Base-by-base conservation (phyloP, 495 filamentous ascomycete genomes). In the Chaetomium fimeti region DNA sequence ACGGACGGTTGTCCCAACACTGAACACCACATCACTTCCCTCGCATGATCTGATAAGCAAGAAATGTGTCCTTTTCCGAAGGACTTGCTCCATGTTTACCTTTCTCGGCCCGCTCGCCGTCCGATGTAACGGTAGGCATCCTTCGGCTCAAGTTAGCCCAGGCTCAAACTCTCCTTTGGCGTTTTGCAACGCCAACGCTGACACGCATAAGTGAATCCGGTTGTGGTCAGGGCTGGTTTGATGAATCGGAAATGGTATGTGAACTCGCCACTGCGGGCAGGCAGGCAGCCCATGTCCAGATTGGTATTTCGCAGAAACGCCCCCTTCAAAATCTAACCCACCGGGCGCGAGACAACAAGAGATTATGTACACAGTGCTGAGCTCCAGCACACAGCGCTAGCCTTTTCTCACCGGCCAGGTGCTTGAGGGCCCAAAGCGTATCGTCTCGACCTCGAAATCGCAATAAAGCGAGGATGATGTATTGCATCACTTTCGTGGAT, bases 331-430 rank as follows among this genome's bases (percentile, higher is more conserved):
- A 28, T 62, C 24, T 54, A 54, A 62, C 25, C 47, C 48, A 52
- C 6, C 5, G 43, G 28, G 29, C 20, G 38, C 56, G 24, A 58
- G 8, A 60, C 57, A n/a, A 66, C 45, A 32, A 42, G 20, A 57
- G 22, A 61, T 62, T 58, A 66, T 66, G 64, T 66, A 66, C 64
- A 66, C 59, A 36, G 36, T 57, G 28, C 28, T 64, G 20, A 13
- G 38, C 15, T 49, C 51, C 40, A 45, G 60, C 60, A 59, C 60
- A 59, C 28, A 53, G 9, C 36, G 29, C 47, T 22, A 20, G 32
- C 3, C 32, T 28, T 16, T 11, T 2, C 18, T 40, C 22, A 20
- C 51, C 11, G 51, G 16, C 24, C 27, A 12, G 16, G 53, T 9
- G 53, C 8, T 16, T n/a, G 40, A 28, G 20, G 51, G 53, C 45